A percentile compares a stretch with the other conserved stretches of the same genome.
These are phyloP conservation scores for Violaceomyces palustris DNA, from an alignment of 1,284 basidiomycete genomes.

Conservation along the genomic window DNA sequence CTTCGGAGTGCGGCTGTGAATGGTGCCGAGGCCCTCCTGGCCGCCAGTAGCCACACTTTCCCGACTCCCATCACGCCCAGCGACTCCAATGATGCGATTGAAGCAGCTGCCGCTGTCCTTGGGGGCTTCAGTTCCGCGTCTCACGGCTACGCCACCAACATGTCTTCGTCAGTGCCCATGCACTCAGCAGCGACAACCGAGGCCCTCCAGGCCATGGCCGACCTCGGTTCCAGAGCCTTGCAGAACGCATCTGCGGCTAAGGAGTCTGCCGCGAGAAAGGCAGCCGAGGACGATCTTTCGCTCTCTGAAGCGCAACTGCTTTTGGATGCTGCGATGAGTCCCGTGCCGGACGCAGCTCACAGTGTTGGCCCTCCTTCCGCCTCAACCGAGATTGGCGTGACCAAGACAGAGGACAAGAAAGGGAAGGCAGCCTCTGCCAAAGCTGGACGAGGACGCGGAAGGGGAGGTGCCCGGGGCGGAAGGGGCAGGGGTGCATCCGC, in stretches of 20 bases:
- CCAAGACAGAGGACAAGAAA: too few species aligned
- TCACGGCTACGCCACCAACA: background rate
- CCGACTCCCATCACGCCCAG: constrained; percentile 23
- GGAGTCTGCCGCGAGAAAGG: background rate
- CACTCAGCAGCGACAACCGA: background rate
- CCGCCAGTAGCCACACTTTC: constrained; percentile 27
- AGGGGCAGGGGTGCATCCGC: too few species aligned
- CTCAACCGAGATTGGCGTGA: too few species aligned
- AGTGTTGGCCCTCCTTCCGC: constrained; percentile 37
- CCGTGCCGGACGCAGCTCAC: constrained; percentile 23
- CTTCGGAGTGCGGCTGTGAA: constrained; percentile 20
- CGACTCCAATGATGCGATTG: constrained; percentile 34
- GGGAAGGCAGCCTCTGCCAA: too few species aligned
- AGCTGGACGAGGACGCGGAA: too few species aligned
- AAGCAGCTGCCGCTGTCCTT: constrained; percentile 29
- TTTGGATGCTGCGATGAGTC: constrained; percentile 34
- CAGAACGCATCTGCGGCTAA: too few species aligned
- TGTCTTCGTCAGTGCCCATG: background rate
- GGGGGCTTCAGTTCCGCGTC: constrained; percentile 25
- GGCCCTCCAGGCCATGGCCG: background rate
- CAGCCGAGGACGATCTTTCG: constrained; percentile 7
- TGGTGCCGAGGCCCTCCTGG: constrained; percentile 22
- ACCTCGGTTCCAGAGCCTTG: background rate
- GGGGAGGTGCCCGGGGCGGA: too few species aligned
- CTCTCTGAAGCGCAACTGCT: constrained; percentile 30